Evolutionary conservation across 2,329 filamentous ascomycete species (phyloP).

Genomic region (Aspergillus proliferans): DNA sequence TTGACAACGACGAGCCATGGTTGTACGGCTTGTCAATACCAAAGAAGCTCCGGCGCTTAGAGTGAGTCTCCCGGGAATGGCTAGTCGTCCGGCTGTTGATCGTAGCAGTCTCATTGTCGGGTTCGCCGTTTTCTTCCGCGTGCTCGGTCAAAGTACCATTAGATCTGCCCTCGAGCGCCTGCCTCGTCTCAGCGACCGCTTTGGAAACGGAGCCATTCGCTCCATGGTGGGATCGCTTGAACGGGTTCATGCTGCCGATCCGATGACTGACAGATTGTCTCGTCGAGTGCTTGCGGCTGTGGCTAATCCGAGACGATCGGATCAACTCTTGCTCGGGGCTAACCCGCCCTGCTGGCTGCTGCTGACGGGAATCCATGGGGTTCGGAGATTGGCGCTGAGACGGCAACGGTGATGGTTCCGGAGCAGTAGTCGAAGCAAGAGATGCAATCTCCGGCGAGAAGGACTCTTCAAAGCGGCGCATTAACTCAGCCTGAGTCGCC

Average conservation of each 20-base stretch:
- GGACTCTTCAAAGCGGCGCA: slow-evolving; percentile 31
- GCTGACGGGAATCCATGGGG: slow-evolving; percentile 20
- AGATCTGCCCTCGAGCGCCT: slow-evolving; percentile 13
- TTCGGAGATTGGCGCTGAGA: slow-evolving; percentile 32
- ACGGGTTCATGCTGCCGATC: slow-evolving; percentile 39
- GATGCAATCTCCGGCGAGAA: slow-evolving; percentile 60
- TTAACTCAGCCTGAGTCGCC: slow-evolving; percentile 34
- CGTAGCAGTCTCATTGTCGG: slow-evolving; percentile 31
- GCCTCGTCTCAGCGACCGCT: slow-evolving; percentile 12
- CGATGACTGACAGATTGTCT: slow-evolving; percentile 35
- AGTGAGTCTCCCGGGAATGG: slow-evolving; percentile 27
- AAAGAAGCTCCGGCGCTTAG: slow-evolving; percentile 37
- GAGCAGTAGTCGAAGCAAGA: slow-evolving; percentile 44
- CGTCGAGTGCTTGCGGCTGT: slow-evolving; percentile 27
- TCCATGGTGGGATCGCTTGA: slow-evolving; percentile 35
- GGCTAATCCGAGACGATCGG: slow-evolving; percentile 24
- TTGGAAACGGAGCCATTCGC: slow-evolving; percentile 32
- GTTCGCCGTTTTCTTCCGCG: slow-evolving; percentile 12
- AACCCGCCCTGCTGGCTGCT: slow-evolving; percentile 18
- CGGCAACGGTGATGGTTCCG: slow-evolving; percentile 36
- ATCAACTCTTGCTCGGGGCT: slow-evolving; percentile 33
- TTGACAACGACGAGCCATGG: slow-evolving; percentile 27
- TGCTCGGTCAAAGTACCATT: slow-evolving; percentile 7
- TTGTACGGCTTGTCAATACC: slow-evolving; percentile 30
- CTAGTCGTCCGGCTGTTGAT: slow-evolving; percentile 33